Percentiles rank a stretch among this genome's conserved stretches.
phyloP scores from a whole-genome alignment of 106 monocot species.

The Cymbidium sinense region DNA sequence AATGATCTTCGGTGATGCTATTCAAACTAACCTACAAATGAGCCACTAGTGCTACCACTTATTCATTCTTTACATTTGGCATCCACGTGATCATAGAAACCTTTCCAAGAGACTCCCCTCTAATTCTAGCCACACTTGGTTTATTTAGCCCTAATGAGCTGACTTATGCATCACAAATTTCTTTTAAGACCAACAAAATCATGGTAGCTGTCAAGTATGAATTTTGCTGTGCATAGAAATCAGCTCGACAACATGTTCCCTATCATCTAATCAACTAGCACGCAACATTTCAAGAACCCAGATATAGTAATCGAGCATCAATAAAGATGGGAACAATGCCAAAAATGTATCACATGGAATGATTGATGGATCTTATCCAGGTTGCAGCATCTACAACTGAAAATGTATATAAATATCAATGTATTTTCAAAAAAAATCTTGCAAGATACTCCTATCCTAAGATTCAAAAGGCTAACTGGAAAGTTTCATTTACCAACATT shows the following conservation, averaged over 20 bases:
- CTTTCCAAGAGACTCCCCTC: background rate
- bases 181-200: background rate
- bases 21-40: background rate
- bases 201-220: background rate
- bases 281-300: background rate
- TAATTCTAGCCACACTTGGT: background rate
- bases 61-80: background rate
- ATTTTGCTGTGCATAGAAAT: background rate
- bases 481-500: slow-evolving; percentile 25
- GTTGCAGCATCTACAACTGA: background rate
- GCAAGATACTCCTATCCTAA: background rate
- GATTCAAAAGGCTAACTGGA: background rate
- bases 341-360: background rate
- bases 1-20: background rate
- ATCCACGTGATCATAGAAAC: background rate
- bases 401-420: background rate
- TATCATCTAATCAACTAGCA: background rate
- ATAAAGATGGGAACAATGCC: background rate
- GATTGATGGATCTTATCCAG: background rate
- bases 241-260: background rate
- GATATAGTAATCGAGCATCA: background rate
- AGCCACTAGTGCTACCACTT: background rate
- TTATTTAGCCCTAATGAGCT: background rate
- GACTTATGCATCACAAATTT: background rate
- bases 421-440: background rate